These are phyloP conservation scores for Fusarium graminum DNA, from an alignment of 2,329 filamentous ascomycete genomes.

Conservation along the genomic window DNA sequence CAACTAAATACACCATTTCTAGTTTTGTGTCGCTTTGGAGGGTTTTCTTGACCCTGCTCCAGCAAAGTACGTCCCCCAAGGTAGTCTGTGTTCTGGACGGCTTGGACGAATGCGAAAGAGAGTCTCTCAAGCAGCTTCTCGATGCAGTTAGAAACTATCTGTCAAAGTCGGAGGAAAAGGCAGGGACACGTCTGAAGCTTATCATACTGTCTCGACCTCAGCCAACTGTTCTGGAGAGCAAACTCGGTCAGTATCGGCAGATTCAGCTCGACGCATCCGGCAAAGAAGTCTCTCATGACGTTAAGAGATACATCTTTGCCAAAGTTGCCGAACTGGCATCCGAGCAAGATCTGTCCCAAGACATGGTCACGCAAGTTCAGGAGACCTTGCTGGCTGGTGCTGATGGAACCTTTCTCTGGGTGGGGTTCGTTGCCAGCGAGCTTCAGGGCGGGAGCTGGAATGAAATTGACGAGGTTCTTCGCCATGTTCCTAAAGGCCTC, in stretches of 20 bases:
- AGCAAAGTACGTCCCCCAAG: not conserved
- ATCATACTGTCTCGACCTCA: conserved; percentile 7
- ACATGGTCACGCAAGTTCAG: not conserved
- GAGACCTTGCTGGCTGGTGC: conserved; percentile 4
- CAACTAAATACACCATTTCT: conserved; percentile 7
- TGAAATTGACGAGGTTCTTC: conserved; percentile 3
- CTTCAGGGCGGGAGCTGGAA: conserved; percentile 6
- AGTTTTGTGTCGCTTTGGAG: conserved; percentile 7
- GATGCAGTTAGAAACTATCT: conserved; percentile 2
- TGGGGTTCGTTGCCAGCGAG: conserved; percentile 8
- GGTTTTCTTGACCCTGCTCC: conserved; percentile 1
- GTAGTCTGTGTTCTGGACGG: conserved; percentile 7
- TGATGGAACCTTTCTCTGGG: conserved; percentile 13
- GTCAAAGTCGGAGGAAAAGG: not conserved
- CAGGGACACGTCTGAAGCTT: not conserved
- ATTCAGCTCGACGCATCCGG: conserved; percentile 5
- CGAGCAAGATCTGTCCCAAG: conserved; percentile 4
- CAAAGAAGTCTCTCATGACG: conserved; percentile 1
- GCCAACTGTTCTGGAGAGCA: not conserved
- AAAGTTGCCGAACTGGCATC: conserved; percentile 4
- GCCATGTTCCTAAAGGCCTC: conserved; percentile 3
- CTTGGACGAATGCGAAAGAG: conserved; percentile 7
- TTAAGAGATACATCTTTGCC: conserved; percentile 11
- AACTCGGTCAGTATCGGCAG: not conserved
- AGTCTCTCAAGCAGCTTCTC: conserved; percentile 5